Conservation (phyloP, 2,329 filamentous ascomycete species). For the Penicillium polonicum region DNA sequence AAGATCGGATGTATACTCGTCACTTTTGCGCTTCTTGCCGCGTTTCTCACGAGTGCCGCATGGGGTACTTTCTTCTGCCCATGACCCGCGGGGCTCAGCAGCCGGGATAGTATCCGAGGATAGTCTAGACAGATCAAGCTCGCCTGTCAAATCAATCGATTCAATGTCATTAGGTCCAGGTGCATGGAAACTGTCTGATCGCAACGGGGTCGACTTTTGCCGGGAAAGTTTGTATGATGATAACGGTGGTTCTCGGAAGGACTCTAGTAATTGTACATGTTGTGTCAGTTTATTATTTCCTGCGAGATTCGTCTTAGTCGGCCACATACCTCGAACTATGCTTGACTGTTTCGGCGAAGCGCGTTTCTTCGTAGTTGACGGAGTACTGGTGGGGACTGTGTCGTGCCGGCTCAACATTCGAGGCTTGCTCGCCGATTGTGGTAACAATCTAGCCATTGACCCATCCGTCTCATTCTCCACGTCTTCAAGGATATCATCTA, state of each 20-base stretch:
- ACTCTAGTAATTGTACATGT: constrained; percentile 7
- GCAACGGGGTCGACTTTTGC: constrained; percentile 24
- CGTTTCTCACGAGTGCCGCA: constrained; percentile 38
- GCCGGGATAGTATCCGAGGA: constrained; percentile 43
- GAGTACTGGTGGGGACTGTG: constrained; percentile 18
- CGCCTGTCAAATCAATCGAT: constrained; percentile 47
- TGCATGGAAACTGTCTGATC: constrained; percentile 19
- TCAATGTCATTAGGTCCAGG: constrained; percentile 38
- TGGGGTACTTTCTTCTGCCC: constrained; percentile 45
- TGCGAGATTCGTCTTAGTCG: neutral
- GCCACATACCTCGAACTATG: constrained; percentile 28
- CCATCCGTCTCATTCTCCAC: constrained; percentile 28
- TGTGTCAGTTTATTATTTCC: neutral
- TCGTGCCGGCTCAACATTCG: constrained; percentile 39
- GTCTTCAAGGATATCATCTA: constrained; percentile 27
- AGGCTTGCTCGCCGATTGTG: constrained; percentile 42
- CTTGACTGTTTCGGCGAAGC: constrained; percentile 11
- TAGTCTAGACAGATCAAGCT: constrained; percentile 34
- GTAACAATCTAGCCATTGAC: constrained; percentile 47
- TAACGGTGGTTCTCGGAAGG: constrained; percentile 16
- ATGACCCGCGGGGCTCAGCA: constrained; percentile 43
- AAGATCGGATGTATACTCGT: constrained; percentile 45
- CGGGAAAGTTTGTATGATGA: constrained; percentile 19
- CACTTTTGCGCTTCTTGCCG: constrained; percentile 51
- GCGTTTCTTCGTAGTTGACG: constrained; percentile 22